Base-by-base conservation (phyloP, 1,139 yeast genomes). In the Debaryomyces sp. region DNA sequence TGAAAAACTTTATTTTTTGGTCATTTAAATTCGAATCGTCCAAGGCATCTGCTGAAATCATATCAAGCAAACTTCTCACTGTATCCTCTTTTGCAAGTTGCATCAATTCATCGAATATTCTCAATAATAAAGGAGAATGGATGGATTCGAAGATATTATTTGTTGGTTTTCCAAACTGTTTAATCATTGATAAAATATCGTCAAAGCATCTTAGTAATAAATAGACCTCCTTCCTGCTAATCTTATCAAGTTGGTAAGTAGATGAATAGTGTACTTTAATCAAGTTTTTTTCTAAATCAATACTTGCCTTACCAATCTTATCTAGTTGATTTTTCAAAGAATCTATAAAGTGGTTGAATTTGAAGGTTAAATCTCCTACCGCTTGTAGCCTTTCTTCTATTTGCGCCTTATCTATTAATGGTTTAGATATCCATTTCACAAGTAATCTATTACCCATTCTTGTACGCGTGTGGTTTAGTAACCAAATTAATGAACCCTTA, bases 391-490 rank as follows among this genome's bases (percentile, higher is more conserved):
- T 75, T 18, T 75, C 73, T 49, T 78, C 78, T 5, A 91, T 84
- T n/a, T 67, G 67, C 0, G 66, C 70, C 27, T 73, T 67, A 38
- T 82, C 74, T 0, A 81, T 67, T 32, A 92, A 71, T 1, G 99
- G 99, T 52, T 78, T 73, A 1, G 84, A 75, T 0, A 92, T 69
- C 99, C 99, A 94, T 44, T 78, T 73, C 30, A 75, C 75, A 17
- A 94, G 64, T 50, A 81, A 59, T 47, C 97, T 68, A 45, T 75
- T 78, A 0, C 99, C 99, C 67, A 85, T 87, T 29, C 78, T 75
- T 0, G 97, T 89, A 39, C 82, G 70, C 0, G 98, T 89, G 54
- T 87, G 92, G 63, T 92, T 89, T 53, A 94, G 61, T 2, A 89
- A 70, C 90, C 94, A 87, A 13, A 88, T 66, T 15, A 94, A 67